phyloP scores from a whole-genome alignment of 139 green algal genomes.

The Chlamydomonas urium region DNA sequence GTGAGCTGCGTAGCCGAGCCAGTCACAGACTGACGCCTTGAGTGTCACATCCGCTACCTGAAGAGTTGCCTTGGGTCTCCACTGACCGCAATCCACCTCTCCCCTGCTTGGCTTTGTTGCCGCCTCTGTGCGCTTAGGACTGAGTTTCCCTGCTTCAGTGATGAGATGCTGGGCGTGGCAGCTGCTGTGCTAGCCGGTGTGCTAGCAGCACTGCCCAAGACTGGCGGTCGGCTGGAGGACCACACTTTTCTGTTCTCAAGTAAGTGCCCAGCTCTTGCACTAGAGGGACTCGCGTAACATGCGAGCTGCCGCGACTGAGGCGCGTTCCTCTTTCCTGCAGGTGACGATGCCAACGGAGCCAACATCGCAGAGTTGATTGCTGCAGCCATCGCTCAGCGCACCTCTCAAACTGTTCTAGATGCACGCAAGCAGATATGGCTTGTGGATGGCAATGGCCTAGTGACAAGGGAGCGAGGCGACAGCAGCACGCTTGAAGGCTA shows the following conservation, averaged over 20 bases:
- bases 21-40: too few species aligned
- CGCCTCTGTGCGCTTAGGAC: too few species aligned
- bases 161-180: slow-evolving; percentile 68
- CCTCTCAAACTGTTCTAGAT: slow-evolving; percentile 45
- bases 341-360: slow-evolving; percentile 54
- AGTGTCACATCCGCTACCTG: too few species aligned
- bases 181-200: slow-evolving; percentile 71
- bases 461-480: slow-evolving; percentile 64
- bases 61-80: too few species aligned
- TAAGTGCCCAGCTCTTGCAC: too few species aligned
- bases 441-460: slow-evolving; percentile 69
- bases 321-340: too few species aligned
- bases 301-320: too few species aligned
- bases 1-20: too few species aligned
- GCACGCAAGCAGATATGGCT: slow-evolving; percentile 71
- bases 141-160: slow-evolving; percentile 75
- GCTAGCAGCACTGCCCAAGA: slow-evolving; percentile 62
- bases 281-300: too few species aligned
- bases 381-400: slow-evolving; percentile 32
- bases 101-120: too few species aligned
- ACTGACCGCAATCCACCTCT: too few species aligned
- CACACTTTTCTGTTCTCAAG: slow-evolving; percentile 68
- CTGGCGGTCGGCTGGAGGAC: slow-evolving; percentile 48
- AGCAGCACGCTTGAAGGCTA: slow-evolving; percentile 57
- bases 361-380: slow-evolving; percentile 79